Evolutionary conservation across 2,329 filamentous ascomycete genomes (phyloP).

Genomic region (Aspergillus oerlinghausenensis): DNA sequence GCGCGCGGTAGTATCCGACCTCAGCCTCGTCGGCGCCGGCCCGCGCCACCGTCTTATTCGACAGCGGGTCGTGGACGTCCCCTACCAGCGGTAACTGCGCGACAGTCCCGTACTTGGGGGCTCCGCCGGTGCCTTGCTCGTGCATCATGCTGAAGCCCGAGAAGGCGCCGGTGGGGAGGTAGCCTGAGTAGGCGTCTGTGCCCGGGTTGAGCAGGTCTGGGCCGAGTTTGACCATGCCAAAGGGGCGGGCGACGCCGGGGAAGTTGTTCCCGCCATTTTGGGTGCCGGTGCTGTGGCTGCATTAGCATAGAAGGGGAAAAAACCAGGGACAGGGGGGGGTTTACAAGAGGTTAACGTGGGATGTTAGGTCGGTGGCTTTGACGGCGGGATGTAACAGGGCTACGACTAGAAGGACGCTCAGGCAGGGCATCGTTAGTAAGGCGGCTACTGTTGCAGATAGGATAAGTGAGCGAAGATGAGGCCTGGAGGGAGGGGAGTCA

Average conservation of each 20-base stretch:
- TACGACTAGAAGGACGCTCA: conserved; percentile 9
- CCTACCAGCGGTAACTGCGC: conserved; percentile 55
- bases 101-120: conserved; percentile 65
- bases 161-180: conserved; percentile 46
- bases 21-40: conserved; percentile 48
- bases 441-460: neutral
- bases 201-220: conserved; percentile 35
- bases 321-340: neutral
- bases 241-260: conserved; percentile 39
- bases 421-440: conserved; percentile 8
- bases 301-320: conserved; percentile 4
- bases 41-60: conserved; percentile 53
- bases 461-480: neutral
- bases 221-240: conserved; percentile 42
- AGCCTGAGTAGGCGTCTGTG: conserved; percentile 41
- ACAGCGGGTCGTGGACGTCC: conserved; percentile 50
- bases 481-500: neutral
- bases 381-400: conserved; percentile 9
- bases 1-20: conserved; percentile 59
- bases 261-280: conserved; percentile 40
- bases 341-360: conserved; percentile 29
- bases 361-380: conserved; percentile 16
- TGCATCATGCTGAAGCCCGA: conserved; percentile 62
- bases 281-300: conserved; percentile 22
- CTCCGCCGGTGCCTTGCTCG: conserved; percentile 63